Base-by-base conservation (phyloP, 768 basidiomycete genomes). In the Termitomyces sp. region DNA sequence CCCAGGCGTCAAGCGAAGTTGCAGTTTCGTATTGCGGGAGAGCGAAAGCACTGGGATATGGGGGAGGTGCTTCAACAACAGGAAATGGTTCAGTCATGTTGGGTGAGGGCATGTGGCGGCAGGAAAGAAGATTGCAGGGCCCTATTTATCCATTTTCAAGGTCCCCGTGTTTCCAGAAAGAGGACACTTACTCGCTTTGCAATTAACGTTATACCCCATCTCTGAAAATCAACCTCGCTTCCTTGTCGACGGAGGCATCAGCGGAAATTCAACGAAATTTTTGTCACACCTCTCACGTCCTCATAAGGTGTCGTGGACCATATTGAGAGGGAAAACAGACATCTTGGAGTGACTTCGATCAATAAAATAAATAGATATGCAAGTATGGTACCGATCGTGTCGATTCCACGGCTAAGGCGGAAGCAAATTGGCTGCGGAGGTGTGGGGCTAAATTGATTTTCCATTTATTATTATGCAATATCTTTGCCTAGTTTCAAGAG, bases 21-120 rank as follows among this genome's bases (percentile, higher is more conserved):
- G 57, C 64, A 3, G 58, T 33, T 8, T 63, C 53, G 40, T 57
- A 65, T 23, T 40, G 48, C 4, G 59, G 64, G 9, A 64, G 51
- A 3, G 50, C 20, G 4, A 58, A 62, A 13, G 20, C 41, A 20
- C 46, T 46, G 30, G 56, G 33, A 4, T 53, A 38, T 7, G 56
- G 53, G 12, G 61, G 61, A 33, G 61, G 57, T 16, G 9, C 16
- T 20, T 57, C 51, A 23, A 18, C 9, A n/a, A 23, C 26, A 10
- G 33, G 9, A 1, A 32, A 52, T 26, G 47, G 28, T 14, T n/a
- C 26, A 47, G 16, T 33, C 55, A 61, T 56, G 26, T 16, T 16
- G 26, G 26, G 3, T 28, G 23, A 35, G 28, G 38, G 18, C 23
- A 38, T 20, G 50, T 57, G 56, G 36, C 23, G 32, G 50, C 30